A percentile compares a stretch with the other conserved stretches of the same genome.
phyloP scores from a whole-genome alignment of 495 filamentous ascomycete species.

The Pseudevernia furfuracea region DNA sequence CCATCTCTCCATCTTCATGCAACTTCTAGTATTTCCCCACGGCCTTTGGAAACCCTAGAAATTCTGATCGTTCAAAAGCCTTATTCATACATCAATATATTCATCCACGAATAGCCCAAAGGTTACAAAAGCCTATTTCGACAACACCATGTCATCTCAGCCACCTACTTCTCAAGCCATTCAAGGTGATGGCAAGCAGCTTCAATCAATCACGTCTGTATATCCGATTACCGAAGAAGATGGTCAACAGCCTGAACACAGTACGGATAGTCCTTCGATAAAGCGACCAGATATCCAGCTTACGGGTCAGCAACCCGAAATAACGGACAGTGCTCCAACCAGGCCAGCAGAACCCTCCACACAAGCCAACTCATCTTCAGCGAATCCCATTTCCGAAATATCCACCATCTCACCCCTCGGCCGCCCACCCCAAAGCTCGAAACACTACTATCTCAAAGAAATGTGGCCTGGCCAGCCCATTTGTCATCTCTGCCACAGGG shows the following conservation, averaged over 20 bases:
- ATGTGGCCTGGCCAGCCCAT: background rate
- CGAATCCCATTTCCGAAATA: no score
- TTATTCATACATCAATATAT: background rate
- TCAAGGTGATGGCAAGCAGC: background rate
- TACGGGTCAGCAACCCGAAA: no score
- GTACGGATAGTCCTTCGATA: background rate
- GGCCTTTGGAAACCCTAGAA: background rate
- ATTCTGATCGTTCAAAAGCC: no score
- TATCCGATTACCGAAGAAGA: background rate
- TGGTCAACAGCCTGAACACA: background rate
- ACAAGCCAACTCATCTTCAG: no score
- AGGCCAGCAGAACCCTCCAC: background rate
- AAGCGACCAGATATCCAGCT: background rate
- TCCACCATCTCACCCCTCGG: background rate
- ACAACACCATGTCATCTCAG: background rate
- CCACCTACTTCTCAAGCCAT: background rate
- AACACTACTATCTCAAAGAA: background rate
- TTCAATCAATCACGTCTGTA: background rate
- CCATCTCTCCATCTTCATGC: background rate
- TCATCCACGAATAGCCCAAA: background rate
- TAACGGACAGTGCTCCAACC: no score
- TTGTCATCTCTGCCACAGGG: background rate
- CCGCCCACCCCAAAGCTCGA: background rate
- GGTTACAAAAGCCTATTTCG: background rate
- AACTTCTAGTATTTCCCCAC: background rate